Evolutionary conservation across 495 filamentous ascomycete genomes (phyloP), one percentile per base, ranked within the genome.

Genomic region (Daldinia concentrica): DNA sequence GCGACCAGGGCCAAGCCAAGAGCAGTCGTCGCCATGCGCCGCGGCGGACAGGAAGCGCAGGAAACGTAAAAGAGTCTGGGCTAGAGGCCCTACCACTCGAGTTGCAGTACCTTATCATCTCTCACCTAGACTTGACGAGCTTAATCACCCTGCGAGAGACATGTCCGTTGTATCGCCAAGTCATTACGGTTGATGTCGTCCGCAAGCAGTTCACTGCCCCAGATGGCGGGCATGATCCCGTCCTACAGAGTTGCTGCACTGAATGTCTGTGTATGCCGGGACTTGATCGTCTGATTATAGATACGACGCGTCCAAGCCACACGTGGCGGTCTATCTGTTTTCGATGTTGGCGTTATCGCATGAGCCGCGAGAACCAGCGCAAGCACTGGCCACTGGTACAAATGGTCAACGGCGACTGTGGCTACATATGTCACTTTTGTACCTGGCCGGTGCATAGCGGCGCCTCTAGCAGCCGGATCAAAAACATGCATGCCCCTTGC

Each of bases 381-480:
- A 78, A 78, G 62, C 76, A 75, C 5, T 78, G 73, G 76, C 76
- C 76, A 5, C 51, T 78, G 17, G 66, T 78, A 0, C 55, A 69
- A 58, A 72, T 76, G 51, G 76, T 51, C 43, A 76, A 78, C 43
- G 76, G 76, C 43, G 71, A 73, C 22, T 68, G 72, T n/a, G 76
- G 76, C 56, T 76, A 78, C 61, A 74, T 78, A 50, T 78, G 76
- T 34, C 76, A 78, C 48, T 78, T 78, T 41, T 78, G 76, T 59
- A 76, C 70, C 17, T 78, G 76, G 76, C 76, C 76, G 6, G 76
- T 78, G 32, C 73, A 76, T 34, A 70, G 69, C 57, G 70, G 73
- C 54, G 41, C 30, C 32, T 63, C 61, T 3, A 69, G 64, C 29
- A 73, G 65, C 32, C 63, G 71, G n/a, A 69, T 68, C 17, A 72